phyloP scores from a whole-genome alignment of 169 alveolate species.

The Cyclospora cayetanensis region DNA sequence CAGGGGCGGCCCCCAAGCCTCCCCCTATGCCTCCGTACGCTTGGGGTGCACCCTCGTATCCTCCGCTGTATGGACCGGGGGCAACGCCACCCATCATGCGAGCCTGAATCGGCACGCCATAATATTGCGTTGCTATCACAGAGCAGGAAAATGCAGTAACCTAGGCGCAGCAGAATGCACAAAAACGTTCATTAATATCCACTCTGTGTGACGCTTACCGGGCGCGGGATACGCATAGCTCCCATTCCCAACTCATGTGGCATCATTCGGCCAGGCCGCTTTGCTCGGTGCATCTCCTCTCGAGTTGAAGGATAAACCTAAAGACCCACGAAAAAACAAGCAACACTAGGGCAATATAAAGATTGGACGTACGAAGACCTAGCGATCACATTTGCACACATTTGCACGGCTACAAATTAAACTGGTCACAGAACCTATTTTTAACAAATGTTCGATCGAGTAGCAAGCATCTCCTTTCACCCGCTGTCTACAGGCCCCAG shows the following conservation, averaged over 20 bases:
- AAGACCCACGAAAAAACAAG: neutral
- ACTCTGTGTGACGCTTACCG: constrained; percentile 23
- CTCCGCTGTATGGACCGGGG: constrained; percentile 61
- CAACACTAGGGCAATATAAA: no score
- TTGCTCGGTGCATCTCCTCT: constrained; percentile 65
- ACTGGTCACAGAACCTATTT: no score
- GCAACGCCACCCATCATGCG: constrained; percentile 48
- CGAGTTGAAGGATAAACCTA: constrained; percentile 69
- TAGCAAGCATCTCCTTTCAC: neutral
- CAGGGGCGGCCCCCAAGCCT: constrained; percentile 41
- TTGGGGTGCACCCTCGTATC: constrained; percentile 47
- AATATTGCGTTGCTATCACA: no score
- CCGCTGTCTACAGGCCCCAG: neutral
- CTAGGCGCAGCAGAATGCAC: neutral
- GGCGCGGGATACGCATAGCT: constrained; percentile 59
- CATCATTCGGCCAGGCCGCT: constrained; percentile 54
- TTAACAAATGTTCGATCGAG: no score
- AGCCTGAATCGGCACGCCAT: constrained; percentile 8
- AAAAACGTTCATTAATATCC: neutral
- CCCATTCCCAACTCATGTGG: constrained; percentile 48
- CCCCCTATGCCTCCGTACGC: constrained; percentile 40
- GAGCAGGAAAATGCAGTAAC: neutral
- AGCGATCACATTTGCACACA: no score
- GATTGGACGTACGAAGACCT: no score
- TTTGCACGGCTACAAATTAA: no score